Evolutionary conservation across 768 basidiomycete species (phyloP).

Genomic region (Lactarius pseudohatsudake): DNA sequence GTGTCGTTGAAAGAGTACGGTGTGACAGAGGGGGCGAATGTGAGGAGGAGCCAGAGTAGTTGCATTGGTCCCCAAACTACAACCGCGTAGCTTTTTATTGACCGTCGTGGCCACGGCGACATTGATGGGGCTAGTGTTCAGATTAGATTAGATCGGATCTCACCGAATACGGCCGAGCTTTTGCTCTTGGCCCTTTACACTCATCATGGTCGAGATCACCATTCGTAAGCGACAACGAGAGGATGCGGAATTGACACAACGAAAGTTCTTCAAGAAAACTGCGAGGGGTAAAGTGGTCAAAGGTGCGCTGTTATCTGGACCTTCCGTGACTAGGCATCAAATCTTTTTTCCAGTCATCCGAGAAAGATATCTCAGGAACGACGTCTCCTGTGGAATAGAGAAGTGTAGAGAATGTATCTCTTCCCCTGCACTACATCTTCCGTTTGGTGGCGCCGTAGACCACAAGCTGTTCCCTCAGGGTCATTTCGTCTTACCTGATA

Average conservation of each 20-base stretch:
- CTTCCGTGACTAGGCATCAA: conserved; percentile 2
- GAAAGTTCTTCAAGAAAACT: conserved; percentile 96
- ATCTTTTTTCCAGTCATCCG: conserved; percentile 57
- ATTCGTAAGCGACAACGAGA: conserved; percentile 69
- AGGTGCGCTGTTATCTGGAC: conserved; percentile 47
- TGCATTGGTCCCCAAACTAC: conserved; percentile 39
- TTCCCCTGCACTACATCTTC: conserved; percentile 48
- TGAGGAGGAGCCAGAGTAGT: conserved; percentile 45
- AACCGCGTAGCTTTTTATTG: background rate
- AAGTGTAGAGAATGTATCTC: conserved; percentile 62
- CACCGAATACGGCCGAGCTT: background rate
- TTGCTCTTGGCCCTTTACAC: background rate
- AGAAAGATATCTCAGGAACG: conserved; percentile 91
- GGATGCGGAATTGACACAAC: conserved; percentile 75
- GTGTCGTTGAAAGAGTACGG: conserved; percentile 49
- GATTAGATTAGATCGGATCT: conserved; percentile 21
- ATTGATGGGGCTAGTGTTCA: background rate
- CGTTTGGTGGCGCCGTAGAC: conserved; percentile 53
- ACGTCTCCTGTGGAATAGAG: conserved; percentile 83
- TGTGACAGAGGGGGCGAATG: conserved; percentile 42
- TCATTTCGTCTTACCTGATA: conserved; percentile 89
- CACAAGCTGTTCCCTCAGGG: conserved; percentile 62
- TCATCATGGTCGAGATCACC: conserved; percentile 56
- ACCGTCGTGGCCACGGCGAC: background rate
- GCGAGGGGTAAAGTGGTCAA: conserved; percentile 91